These are phyloP conservation scores for Fusarium pseudoanthophilum DNA, from an alignment of 2,329 filamentous ascomycete species.

Conservation along the genomic window DNA sequence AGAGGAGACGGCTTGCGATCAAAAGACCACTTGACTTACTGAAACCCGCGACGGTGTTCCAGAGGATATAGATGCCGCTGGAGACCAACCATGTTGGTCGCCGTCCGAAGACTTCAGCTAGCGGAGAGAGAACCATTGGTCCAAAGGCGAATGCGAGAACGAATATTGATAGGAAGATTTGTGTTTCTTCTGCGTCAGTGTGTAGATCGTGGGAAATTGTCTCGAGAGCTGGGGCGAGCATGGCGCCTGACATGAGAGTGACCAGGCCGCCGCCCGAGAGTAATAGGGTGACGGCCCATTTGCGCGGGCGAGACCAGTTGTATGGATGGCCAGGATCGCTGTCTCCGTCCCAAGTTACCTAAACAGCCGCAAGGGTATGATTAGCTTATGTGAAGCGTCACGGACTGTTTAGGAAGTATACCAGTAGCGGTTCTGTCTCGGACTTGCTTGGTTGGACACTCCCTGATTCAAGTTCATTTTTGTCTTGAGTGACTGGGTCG, in stretches of 20 bases:
- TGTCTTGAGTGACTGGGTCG: neutral
- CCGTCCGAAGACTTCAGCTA: neutral
- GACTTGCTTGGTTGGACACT: neutral
- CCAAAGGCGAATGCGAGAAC: neutral
- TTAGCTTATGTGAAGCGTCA: neutral
- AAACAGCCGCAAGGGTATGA: rapidly evolving
- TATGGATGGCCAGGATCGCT: neutral
- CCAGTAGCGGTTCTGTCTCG: neutral
- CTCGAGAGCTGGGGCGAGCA: neutral
- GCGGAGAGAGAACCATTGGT: neutral
- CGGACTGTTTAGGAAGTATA: neutral
- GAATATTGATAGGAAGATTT: neutral
- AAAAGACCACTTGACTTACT: neutral
- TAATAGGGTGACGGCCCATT: neutral
- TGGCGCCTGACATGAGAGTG: neutral
- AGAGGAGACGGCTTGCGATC: neutral
- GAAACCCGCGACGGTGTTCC: neutral
- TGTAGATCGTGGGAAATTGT: neutral
- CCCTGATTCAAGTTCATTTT: neutral
- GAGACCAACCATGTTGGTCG: neutral
- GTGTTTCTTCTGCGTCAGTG: neutral
- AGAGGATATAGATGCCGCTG: neutral
- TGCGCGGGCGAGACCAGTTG: neutral
- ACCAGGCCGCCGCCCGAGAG: neutral
- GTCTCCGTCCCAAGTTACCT: neutral